Percentiles rank a stretch among this genome's conserved stretches.
Evolutionary conservation across 1,284 basidiomycete genomes (phyloP).

Genomic region (Cutaneotrichosporon cutaneum): DNA sequence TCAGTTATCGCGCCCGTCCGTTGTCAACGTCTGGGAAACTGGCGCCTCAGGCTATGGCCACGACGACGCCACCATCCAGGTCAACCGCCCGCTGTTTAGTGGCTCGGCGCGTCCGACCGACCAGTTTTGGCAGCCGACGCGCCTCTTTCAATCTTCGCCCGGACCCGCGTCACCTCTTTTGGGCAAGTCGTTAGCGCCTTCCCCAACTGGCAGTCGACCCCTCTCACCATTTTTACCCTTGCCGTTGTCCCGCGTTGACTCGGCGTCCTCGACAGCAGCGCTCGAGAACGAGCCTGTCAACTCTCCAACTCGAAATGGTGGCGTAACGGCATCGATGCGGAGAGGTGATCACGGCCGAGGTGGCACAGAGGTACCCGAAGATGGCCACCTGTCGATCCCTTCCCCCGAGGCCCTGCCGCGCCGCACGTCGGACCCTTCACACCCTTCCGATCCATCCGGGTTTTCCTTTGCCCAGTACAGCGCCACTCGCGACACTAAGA

Average conservation of each 20-base stretch:
- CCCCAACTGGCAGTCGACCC: constrained; percentile 2
- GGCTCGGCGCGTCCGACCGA: neutral
- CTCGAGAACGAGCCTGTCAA: constrained; percentile 4
- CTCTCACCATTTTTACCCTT: neutral
- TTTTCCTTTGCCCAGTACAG: constrained; percentile 16
- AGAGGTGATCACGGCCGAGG: neutral
- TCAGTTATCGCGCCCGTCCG: constrained; percentile 17
- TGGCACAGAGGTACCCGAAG: neutral
- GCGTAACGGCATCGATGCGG: neutral
- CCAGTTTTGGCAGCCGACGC: neutral
- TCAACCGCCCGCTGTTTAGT: constrained; percentile 28
- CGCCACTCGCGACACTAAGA: constrained; percentile 11
- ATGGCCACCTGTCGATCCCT: constrained; percentile 11
- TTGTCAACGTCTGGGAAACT: constrained; percentile 37
- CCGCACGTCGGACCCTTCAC: constrained; percentile 18
- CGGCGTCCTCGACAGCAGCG: neutral
- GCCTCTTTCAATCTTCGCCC: constrained; percentile 4
- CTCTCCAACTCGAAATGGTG: neutral
- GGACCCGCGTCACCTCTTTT: constrained; percentile 5
- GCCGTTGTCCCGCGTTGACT: constrained; percentile 3
- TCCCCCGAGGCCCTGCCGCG: constrained; percentile 10
- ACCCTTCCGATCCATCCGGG: constrained; percentile 8
- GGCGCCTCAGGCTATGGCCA: constrained; percentile 25
- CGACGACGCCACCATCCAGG: constrained; percentile 19
- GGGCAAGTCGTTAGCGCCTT: constrained; percentile 3